phyloP scores from a whole-genome alignment of 768 basidiomycete genomes.

The Arthromyces matolae region DNA sequence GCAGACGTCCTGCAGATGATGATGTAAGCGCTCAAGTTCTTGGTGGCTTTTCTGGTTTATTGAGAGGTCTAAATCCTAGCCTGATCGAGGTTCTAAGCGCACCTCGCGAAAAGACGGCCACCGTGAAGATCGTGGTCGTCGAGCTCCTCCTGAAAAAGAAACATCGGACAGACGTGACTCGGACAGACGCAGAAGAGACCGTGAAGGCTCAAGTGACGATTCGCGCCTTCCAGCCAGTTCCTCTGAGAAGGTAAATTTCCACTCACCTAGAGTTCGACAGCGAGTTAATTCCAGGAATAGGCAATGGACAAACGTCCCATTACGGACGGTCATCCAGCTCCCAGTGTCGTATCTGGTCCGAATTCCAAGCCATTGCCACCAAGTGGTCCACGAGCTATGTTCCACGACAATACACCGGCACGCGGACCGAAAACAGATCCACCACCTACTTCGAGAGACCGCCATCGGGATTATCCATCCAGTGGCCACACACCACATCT shows the following conservation, averaged over 20 bases:
- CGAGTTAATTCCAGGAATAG: constrained; percentile 26
- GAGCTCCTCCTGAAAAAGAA: constrained; percentile 67
- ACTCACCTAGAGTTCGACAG: constrained; percentile 4
- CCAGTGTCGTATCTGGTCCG: constrained; percentile 20
- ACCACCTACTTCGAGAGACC: constrained; percentile 35
- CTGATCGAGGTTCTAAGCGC: constrained; percentile 77
- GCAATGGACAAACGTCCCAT: constrained; percentile 51
- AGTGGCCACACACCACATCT: constrained; percentile 20
- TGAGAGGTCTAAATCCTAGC: constrained; percentile 44
- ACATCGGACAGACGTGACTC: constrained; percentile 67
- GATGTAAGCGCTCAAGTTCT: constrained; percentile 48
- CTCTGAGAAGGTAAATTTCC: constrained; percentile 56
- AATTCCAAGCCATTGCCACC: constrained; percentile 45
- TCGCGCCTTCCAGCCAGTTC: constrained; percentile 29
- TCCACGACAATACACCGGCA: constrained; percentile 37
- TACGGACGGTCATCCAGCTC: constrained; percentile 41
- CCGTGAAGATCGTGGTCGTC: constrained; percentile 69
- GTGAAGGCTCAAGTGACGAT: constrained; percentile 47
- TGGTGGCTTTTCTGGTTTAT: too few species aligned
- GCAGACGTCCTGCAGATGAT: constrained; percentile 65
- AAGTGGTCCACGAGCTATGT: constrained; percentile 68
- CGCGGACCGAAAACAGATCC: constrained; percentile 40
- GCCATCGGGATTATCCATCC: constrained; percentile 48
- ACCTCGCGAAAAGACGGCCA: constrained; percentile 74
- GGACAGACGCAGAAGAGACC: constrained; percentile 64